Evolutionary conservation across 2,329 filamentous ascomycete genomes (phyloP).

Genomic region (Ustulina deusta): DNA sequence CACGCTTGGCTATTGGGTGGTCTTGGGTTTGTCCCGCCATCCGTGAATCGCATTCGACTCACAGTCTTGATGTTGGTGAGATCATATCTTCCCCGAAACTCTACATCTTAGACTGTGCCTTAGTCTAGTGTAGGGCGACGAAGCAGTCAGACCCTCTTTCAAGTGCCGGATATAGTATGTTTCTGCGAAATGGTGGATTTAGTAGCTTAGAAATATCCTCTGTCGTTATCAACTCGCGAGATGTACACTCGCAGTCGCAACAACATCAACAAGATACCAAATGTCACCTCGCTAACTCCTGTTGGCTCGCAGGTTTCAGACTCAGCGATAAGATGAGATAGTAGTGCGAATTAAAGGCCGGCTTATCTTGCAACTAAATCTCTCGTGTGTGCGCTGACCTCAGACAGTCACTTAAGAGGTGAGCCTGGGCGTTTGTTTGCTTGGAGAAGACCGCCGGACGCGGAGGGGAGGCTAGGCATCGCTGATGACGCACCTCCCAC

Average conservation of each 20-base stretch:
- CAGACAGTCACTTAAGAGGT: constrained; percentile 18
- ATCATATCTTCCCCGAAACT: constrained; percentile 27
- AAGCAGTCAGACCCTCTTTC: constrained; percentile 12
- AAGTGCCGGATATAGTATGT: constrained; percentile 9
- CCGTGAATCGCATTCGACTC: neutral
- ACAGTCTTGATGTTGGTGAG: constrained; percentile 9
- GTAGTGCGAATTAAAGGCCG: constrained; percentile 1
- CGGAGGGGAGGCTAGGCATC: constrained; percentile 23
- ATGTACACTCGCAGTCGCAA: neutral
- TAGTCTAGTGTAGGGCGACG: constrained; percentile 13
- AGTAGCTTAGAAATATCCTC: neutral
- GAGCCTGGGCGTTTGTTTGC: constrained; percentile 15
- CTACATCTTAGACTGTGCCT: constrained; percentile 18
- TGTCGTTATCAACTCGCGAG: constrained; percentile 5
- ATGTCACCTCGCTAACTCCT: constrained; percentile 1
- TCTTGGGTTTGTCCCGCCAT: constrained; percentile 19
- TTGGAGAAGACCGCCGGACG: constrained; percentile 34
- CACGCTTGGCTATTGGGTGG: constrained; percentile 30
- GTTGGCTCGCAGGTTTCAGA: neutral
- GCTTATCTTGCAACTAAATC: constrained; percentile 33
- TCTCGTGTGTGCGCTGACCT: constrained; percentile 30
- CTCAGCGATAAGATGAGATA: constrained; percentile 21
- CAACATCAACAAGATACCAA: neutral
- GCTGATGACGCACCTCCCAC: constrained; percentile 35
- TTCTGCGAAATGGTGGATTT: constrained; percentile 19